Conservation (phyloP, 495 filamentous ascomycete species). For the Tuber indicum region DNA sequence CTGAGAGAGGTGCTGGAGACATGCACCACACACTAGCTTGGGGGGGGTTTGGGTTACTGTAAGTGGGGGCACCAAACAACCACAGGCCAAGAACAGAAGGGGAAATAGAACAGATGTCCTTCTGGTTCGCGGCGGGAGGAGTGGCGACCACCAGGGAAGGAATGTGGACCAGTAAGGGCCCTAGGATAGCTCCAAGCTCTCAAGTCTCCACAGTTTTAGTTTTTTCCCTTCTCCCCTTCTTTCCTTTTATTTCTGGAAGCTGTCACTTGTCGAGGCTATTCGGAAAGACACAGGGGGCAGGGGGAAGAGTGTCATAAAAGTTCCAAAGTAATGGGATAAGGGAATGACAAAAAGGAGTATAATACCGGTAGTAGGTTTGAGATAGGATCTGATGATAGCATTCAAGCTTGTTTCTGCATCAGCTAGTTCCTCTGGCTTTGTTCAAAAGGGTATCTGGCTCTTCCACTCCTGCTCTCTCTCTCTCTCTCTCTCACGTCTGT, state of each 20-base stretch:
- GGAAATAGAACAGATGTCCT: slow-evolving; percentile 5
- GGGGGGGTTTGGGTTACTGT: background rate
- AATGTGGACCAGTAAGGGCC: background rate
- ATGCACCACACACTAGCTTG: slow-evolving; percentile 7
- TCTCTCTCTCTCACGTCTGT: background rate
- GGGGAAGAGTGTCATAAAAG: background rate
- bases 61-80: slow-evolving; percentile 2
- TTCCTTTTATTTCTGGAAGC: background rate
- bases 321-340: background rate
- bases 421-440: background rate
- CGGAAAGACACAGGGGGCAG: background rate
- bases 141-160: background rate
- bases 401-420: background rate
- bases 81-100: background rate
- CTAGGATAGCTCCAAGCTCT: background rate
- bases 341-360: background rate
- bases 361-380: background rate
- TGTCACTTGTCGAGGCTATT: background rate
- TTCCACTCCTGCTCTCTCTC: background rate
- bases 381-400: background rate
- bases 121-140: background rate
- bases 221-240: background rate
- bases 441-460: background rate
- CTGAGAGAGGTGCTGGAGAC: slow-evolving; percentile 25
- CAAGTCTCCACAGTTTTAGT: background rate